Evolutionary conservation across 2,329 filamentous ascomycete species (phyloP).

Genomic region (Beauveria asiatica): DNA sequence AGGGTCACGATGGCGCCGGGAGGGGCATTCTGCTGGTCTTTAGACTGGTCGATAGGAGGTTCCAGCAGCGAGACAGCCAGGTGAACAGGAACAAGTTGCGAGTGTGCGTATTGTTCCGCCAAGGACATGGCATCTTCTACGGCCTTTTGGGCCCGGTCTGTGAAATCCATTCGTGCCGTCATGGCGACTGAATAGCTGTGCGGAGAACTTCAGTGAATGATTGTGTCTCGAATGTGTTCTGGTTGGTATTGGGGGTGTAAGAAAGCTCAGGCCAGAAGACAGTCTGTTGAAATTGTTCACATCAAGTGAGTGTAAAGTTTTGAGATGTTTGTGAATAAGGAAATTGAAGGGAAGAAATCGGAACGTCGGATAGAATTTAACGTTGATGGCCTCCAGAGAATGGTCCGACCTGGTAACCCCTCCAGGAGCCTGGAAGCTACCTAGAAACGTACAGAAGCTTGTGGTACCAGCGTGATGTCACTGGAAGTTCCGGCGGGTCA

Average conservation of each 20-base stretch:
- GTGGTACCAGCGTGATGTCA: slow-evolving; percentile 18
- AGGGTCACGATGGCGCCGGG: slow-evolving; percentile 60
- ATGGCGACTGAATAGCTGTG: slow-evolving; percentile 36
- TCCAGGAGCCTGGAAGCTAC: slow-evolving; percentile 21
- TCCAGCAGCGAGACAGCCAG: slow-evolving; percentile 77
- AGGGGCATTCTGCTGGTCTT: slow-evolving; percentile 72
- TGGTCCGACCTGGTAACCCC: slow-evolving; percentile 15
- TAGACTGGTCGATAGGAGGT: slow-evolving; percentile 65
- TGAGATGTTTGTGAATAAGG: background rate
- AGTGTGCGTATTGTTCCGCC: slow-evolving; percentile 83
- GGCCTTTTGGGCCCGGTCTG: slow-evolving; percentile 83
- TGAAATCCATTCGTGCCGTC: slow-evolving; percentile 81
- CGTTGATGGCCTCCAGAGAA: slow-evolving; percentile 13
- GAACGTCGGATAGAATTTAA: slow-evolving; percentile 10
- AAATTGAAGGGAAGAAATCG: background rate
- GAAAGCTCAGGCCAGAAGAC: background rate
- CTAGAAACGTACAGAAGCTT: slow-evolving; percentile 22
- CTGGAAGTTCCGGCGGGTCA: slow-evolving; percentile 13
- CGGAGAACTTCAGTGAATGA: background rate
- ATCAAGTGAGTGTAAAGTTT: background rate
- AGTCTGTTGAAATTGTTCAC: background rate
- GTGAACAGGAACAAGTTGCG: slow-evolving; percentile 84
- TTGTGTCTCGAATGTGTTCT: background rate
- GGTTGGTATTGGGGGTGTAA: background rate
- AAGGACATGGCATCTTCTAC: slow-evolving; percentile 81